Evolutionary conservation across 1,284 basidiomycete genomes (phyloP).

Genomic region (Xerocomus nothofagi): DNA sequence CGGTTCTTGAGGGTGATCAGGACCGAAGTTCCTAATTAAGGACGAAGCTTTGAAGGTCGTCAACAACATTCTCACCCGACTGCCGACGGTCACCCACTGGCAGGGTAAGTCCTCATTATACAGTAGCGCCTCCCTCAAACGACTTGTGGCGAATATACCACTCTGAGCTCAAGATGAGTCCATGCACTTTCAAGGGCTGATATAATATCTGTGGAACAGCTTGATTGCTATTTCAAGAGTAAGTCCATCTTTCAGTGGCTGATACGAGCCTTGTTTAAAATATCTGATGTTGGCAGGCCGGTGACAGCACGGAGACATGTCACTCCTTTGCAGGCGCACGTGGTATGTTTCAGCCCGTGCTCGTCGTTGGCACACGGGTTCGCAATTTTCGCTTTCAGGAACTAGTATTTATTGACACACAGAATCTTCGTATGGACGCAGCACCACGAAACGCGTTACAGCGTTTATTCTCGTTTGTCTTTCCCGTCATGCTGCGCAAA

Average conservation of each 20-base stretch:
- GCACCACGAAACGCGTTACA: too few relatives aligned
- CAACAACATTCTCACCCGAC: too few relatives aligned
- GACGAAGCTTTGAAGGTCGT: too few relatives aligned
- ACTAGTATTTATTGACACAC: neutral
- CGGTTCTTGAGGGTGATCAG: too few relatives aligned
- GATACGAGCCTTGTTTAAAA: neutral
- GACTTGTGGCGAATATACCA: neutral
- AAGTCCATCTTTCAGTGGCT: neutral
- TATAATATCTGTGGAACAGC: too few relatives aligned
- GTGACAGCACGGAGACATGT: neutral
- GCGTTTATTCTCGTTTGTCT: neutral
- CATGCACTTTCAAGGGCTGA: neutral
- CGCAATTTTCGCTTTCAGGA: neutral
- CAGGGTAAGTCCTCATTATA: too few relatives aligned
- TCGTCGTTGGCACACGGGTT: neutral
- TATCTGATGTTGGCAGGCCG: neutral
- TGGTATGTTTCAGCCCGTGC: neutral
- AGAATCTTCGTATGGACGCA: too few relatives aligned
- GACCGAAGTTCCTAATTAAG: too few relatives aligned
- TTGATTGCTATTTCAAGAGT: neutral
- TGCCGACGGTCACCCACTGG: too few relatives aligned
- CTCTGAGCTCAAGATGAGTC: neutral
- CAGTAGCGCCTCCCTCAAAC: neutral
- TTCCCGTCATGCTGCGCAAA: too few relatives aligned
- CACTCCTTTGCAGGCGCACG: neutral